Evolutionary conservation across 352 stramenopile species (phyloP).

Genomic region (Pythium monospermum): DNA sequence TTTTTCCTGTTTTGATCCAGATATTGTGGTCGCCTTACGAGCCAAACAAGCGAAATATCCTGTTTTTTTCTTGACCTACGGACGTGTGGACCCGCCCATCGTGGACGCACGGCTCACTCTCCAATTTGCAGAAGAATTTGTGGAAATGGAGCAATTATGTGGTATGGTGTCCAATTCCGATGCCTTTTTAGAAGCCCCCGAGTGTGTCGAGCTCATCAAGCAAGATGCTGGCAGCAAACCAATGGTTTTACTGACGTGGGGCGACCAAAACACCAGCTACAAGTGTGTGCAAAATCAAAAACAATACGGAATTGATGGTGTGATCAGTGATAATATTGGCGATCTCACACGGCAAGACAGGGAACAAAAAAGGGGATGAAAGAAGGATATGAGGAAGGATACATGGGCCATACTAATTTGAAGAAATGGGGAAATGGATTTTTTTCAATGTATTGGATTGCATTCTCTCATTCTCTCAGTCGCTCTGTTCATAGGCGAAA

Average conservation of each 20-base stretch:
- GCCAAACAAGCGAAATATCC: slow-evolving; percentile 72
- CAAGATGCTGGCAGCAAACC: too few species aligned
- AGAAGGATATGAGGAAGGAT: too few species aligned
- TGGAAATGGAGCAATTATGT: slow-evolving; percentile 56
- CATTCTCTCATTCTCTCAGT: too few species aligned
- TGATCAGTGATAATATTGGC: slow-evolving; percentile 83
- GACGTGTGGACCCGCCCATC: slow-evolving; percentile 35
- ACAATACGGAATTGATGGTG: slow-evolving; percentile 53
- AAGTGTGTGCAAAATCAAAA: slow-evolving; percentile 68
- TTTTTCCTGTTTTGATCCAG: slow-evolving; percentile 80
- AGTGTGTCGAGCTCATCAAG: slow-evolving; percentile 50
- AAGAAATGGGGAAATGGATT: too few species aligned
- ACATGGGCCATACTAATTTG: too few species aligned
- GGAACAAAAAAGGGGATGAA: too few species aligned
- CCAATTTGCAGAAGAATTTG: slow-evolving; percentile 54
- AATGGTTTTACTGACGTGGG: slow-evolving; percentile 64
- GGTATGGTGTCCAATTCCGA: slow-evolving; percentile 77
- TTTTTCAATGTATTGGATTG: too few species aligned
- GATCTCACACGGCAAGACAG: slow-evolving; percentile 39
- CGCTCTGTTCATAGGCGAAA: too few species aligned
- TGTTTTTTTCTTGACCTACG: slow-evolving; percentile 72
- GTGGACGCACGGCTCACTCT: slow-evolving; percentile 58
- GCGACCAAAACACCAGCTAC: slow-evolving; percentile 76
- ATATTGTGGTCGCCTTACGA: slow-evolving; percentile 56
- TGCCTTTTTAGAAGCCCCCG: slow-evolving; percentile 49